A percentile compares a stretch with the other conserved stretches of the same genome.
Evolutionary conservation across 2,329 filamentous ascomycete genomes (phyloP).

Genomic region (Fusarium newnesense): DNA sequence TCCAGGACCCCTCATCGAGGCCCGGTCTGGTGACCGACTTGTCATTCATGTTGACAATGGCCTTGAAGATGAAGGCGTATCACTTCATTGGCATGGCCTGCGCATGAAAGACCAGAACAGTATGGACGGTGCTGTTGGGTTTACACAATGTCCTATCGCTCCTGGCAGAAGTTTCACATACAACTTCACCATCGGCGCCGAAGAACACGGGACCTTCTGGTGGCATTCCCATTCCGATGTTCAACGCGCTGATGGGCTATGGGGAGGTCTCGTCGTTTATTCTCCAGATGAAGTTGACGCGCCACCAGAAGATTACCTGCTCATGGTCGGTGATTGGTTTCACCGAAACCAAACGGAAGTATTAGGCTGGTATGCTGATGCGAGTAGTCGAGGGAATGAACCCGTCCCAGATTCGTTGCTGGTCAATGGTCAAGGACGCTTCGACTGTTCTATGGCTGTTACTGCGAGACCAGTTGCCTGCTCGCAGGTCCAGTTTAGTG

Average conservation of each 20-base stretch:
- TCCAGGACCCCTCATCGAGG: background rate
- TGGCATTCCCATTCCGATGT: slow-evolving; percentile 10
- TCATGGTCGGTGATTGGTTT: slow-evolving; percentile 6
- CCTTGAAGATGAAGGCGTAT: background rate
- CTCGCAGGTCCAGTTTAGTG: background rate
- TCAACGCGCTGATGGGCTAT: background rate
- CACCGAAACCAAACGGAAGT: background rate
- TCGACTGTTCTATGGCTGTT: slow-evolving; percentile 9
- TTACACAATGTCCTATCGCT: background rate
- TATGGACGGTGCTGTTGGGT: slow-evolving; percentile 9
- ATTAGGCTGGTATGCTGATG: background rate
- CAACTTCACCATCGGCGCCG: background rate
- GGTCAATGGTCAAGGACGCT: background rate
- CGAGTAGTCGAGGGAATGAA: slow-evolving; percentile 10
- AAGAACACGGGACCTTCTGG: slow-evolving; percentile 6
- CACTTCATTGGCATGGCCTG: slow-evolving; percentile 7
- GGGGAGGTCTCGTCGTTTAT: background rate
- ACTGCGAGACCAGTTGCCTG: background rate
- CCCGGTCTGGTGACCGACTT: background rate
- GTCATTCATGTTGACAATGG: background rate
- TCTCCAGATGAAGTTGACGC: rapidly evolving
- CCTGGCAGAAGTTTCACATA: background rate
- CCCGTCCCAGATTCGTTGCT: slow-evolving; percentile 7
- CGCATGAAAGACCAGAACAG: background rate
- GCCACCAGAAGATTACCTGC: background rate